phyloP scores from a whole-genome alignment of 371 early-diverging fungal genomes.

The Mucor irregularis region DNA sequence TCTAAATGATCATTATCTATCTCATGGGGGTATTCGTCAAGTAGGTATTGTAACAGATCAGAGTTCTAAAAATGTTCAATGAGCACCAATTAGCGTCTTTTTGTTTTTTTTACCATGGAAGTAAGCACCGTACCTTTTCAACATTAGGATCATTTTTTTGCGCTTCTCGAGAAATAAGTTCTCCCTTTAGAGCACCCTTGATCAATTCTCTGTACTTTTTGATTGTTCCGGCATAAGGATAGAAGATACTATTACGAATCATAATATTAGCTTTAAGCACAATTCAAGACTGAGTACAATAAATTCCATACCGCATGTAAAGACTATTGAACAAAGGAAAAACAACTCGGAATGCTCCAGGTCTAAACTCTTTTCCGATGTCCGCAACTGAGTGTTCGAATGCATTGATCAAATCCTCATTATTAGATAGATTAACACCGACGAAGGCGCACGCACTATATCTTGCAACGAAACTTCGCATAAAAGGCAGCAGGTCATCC shows the following conservation, averaged over 20 bases:
- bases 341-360: slow-evolving; percentile 10
- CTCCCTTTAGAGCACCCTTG: slow-evolving; percentile 14
- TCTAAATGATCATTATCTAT: slow-evolving; percentile 15
- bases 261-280: too few species aligned
- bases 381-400: slow-evolving; percentile 15
- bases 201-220: slow-evolving; percentile 3
- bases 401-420: slow-evolving; percentile 7
- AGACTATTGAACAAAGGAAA: slow-evolving; percentile 28
- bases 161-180: neutral
- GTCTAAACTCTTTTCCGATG: slow-evolving; percentile 14
- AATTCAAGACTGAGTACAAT: too few species aligned
- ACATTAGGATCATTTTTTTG: too few species aligned
- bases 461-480: slow-evolving; percentile 13
- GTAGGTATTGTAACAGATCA: slow-evolving; percentile 3
- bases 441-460: slow-evolving; percentile 25
- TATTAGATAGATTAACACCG: slow-evolving; percentile 9
- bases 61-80: too few species aligned
- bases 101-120: too few species aligned
- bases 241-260: too few species aligned
- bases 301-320: slow-evolving; percentile 25
- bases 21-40: slow-evolving; percentile 8
- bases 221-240: neutral
- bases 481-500: slow-evolving; percentile 16
- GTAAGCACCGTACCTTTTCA: too few species aligned
- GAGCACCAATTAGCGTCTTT: too few species aligned